A percentile compares a stretch with the other conserved stretches of the same genome.
These are phyloP conservation scores for Penicillium simplicissimum DNA, from an alignment of 495 filamentous ascomycete genomes.

Conservation along the genomic window DNA sequence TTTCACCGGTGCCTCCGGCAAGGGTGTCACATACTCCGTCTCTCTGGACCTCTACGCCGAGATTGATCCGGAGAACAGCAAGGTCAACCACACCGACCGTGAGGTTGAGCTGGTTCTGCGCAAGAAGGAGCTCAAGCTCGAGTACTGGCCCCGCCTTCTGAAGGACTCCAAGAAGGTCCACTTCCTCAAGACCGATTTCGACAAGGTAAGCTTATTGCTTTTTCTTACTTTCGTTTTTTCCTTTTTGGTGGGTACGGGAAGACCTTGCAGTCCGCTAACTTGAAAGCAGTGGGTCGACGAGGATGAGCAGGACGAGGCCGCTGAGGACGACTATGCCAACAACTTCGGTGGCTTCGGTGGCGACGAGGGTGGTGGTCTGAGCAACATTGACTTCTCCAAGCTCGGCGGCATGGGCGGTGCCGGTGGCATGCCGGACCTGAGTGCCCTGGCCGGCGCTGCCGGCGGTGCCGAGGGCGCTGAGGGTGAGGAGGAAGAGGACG, in stretches of 20 bases:
- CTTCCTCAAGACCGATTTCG: slow-evolving; percentile 98
- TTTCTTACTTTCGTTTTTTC: not conserved
- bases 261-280: slow-evolving; percentile 20
- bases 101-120: slow-evolving; percentile 86
- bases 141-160: slow-evolving; percentile 92
- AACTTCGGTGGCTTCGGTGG: slow-evolving; percentile 69
- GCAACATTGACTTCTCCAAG: slow-evolving; percentile 84
- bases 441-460: slow-evolving; percentile 45
- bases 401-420: slow-evolving; percentile 57
- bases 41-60: slow-evolving; percentile 89
- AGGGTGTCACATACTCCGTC: slow-evolving; percentile 78
- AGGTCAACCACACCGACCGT: slow-evolving; percentile 78
- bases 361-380: slow-evolving; percentile 61
- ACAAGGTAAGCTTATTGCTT: slow-evolving; percentile 64
- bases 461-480: slow-evolving; percentile 58
- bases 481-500: slow-evolving; percentile 62
- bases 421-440: slow-evolving; percentile 46
- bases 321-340: slow-evolving; percentile 75
- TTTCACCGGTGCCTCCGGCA: slow-evolving; percentile 81
- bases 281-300: slow-evolving; percentile 87
- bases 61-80: slow-evolving; percentile 81
- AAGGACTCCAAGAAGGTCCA: slow-evolving; percentile 88
- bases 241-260: not conserved
- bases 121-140: slow-evolving; percentile 91
- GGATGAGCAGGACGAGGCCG: slow-evolving; percentile 91